Evolutionary conservation across 2,329 filamentous ascomycete genomes (phyloP), one percentile per base, ranked within the genome.

Genomic region (Diaporthe citri): DNA sequence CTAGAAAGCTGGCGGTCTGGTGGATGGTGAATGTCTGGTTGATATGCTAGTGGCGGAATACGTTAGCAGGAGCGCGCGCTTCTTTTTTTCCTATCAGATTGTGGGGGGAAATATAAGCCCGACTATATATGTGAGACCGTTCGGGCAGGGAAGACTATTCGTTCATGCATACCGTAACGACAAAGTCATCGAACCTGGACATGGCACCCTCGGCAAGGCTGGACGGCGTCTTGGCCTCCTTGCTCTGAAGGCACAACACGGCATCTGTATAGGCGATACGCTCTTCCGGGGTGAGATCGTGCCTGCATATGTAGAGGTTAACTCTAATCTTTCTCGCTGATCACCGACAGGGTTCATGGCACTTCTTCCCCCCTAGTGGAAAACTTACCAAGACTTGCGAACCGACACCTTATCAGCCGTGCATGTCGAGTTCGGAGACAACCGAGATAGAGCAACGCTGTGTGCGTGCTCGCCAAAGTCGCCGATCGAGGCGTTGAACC

Each of bases 161-260:
- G 6, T 31, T 55, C 25, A 69, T 69, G 48, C 64, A 41, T 69
- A 69, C 64, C 55, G 80, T 79, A 36, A 69, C 80, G 13, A 81
- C 78, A 52, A 82, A 83, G 56, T 83, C 82, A 43, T 83, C 82
- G 31, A 76, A 83, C 34, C 82, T 80, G 57, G 77, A 80, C 48
- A 78, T 62, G 17, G 80, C 81, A 28, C 82, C 82, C 2, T 80
- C 80, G 41, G 80, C 81, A 60, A 73, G 80, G 6, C 52, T 73
- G 17, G 72, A 76, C 17, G 80, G 77, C 1, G 77, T 75, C 59
- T 77, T 80, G 8, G 81, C 77, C 10, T 81, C 80, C 28, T 78
- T 71, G 60, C 80, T 79, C 77, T 77, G 78, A 57, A 83, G 74
- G 62, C 82, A 83, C 15, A 71, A 76, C 4, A 82, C 79, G 3